Conservation (phyloP, 179 eudicot species). For the Heliamphora pulchella region DNA sequence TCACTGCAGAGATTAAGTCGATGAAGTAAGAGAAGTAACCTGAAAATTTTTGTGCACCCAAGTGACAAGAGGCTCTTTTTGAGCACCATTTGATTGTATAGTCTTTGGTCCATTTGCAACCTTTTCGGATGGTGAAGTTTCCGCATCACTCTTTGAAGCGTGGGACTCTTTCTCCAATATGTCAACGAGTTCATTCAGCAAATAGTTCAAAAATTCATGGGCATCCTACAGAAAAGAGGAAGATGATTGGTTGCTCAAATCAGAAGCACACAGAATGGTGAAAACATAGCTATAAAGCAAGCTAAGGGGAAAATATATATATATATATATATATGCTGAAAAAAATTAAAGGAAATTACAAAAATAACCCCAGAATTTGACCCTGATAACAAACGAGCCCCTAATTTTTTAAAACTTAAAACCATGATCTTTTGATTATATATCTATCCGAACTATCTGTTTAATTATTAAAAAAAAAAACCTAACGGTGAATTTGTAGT, state of each 20-base stretch:
- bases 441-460: too few relatives aligned
- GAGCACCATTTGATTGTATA: conserved; percentile 36
- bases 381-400: too few relatives aligned
- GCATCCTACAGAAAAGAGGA: conserved; percentile 59
- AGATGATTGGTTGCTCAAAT: background rate
- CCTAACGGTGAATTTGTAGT: too few relatives aligned
- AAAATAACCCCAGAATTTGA: too few relatives aligned
- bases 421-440: too few relatives aligned
- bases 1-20: background rate
- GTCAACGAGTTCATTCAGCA: conserved; percentile 89
- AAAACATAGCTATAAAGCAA: background rate
- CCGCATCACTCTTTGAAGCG: conserved; percentile 35
- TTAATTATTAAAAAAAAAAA: too few relatives aligned
- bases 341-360: too few relatives aligned
- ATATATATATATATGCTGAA: too few relatives aligned
- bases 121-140: conserved; percentile 46
- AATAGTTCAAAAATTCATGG: conserved; percentile 89
- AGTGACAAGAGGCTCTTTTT: conserved; percentile 69
- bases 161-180: conserved; percentile 85
- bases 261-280: background rate
- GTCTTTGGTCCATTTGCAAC: conserved; percentile 51
- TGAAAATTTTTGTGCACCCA: conserved; percentile 89
- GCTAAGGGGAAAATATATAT: background rate
- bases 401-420: too few relatives aligned
- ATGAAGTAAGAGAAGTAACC: conserved; percentile 27